These are phyloP conservation scores for Ceratonia siliqua DNA, from an alignment of 306 rosid species.

Conservation along the genomic window DNA sequence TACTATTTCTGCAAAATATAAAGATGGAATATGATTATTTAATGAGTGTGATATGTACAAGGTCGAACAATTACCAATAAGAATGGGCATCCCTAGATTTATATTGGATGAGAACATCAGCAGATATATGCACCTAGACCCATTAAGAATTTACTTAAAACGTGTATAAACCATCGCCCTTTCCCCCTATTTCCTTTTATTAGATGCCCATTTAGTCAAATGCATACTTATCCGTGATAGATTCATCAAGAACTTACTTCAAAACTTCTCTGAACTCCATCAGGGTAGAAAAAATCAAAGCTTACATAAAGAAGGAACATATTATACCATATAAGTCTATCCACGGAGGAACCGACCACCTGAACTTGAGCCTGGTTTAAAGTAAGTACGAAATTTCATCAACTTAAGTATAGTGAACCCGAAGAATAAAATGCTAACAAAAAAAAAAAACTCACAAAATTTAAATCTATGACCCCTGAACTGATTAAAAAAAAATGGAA, in stretches of 20 bases:
- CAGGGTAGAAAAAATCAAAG: neutral
- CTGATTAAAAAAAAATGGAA: neutral
- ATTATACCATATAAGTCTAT: neutral
- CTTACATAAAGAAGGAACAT: neutral
- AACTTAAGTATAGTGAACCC: neutral
- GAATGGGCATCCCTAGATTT: neutral
- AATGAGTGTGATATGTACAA: neutral
- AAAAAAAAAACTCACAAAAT: neutral
- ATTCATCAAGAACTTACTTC: neutral
- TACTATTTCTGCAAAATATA: neutral
- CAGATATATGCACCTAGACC: neutral
- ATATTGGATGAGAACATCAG: neutral
- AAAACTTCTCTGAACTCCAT: neutral
- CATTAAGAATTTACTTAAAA: neutral
- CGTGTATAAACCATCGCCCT: neutral
- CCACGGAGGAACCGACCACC: neutral
- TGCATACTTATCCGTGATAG: neutral
- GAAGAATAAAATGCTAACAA: neutral
- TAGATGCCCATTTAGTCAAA: neutral
- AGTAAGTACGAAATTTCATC: neutral
- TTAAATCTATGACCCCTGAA: neutral
- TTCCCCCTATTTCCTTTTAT: neutral
- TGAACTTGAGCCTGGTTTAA: neutral
- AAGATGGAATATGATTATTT: neutral
- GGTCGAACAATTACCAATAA: neutral